These are phyloP conservation scores for Camelina hispida DNA, from an alignment of 345 rosid species.

Conservation along the genomic window DNA sequence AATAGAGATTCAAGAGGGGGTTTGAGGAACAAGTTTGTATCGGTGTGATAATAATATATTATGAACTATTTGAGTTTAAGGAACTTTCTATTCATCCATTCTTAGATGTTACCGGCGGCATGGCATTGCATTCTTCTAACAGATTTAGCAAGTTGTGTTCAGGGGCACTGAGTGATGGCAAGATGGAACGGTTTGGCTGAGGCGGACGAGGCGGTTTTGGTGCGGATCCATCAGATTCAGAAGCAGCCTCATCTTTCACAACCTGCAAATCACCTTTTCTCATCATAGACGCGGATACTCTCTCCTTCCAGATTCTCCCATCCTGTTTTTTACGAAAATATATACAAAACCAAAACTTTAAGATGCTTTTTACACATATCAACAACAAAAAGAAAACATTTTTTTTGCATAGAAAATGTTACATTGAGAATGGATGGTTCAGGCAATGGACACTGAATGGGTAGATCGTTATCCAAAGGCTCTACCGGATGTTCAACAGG, in stretches of 20 bases:
- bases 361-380: neutral
- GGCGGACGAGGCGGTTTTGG: conserved; percentile 53
- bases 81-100: conserved; percentile 26
- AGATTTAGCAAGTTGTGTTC: conserved; percentile 82
- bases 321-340: conserved; percentile 55
- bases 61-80: conserved; percentile 16
- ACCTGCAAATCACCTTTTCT: conserved; percentile 69
- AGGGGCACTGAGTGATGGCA: conserved; percentile 92
- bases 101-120: conserved; percentile 56
- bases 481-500: conserved; percentile 92
- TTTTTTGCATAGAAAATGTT: conserved; percentile 38
- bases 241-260: conserved; percentile 58
- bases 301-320: conserved; percentile 95
- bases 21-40: conserved; percentile 21
- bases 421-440: conserved; percentile 96
- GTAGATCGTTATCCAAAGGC: conserved; percentile 79
- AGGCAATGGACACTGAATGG: conserved; percentile 86
- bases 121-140: conserved; percentile 81
- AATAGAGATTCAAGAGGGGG: conserved; percentile 9
- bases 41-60: conserved; percentile 36
- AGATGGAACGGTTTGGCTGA: conserved; percentile 56
- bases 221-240: conserved; percentile 48
- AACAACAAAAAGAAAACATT: neutral
- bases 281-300: conserved; percentile 65
- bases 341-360: conserved; percentile 10